Evolutionary conservation across 2,329 filamentous ascomycete genomes (phyloP).

Genomic region (Chaetomiaceae sp.): DNA sequence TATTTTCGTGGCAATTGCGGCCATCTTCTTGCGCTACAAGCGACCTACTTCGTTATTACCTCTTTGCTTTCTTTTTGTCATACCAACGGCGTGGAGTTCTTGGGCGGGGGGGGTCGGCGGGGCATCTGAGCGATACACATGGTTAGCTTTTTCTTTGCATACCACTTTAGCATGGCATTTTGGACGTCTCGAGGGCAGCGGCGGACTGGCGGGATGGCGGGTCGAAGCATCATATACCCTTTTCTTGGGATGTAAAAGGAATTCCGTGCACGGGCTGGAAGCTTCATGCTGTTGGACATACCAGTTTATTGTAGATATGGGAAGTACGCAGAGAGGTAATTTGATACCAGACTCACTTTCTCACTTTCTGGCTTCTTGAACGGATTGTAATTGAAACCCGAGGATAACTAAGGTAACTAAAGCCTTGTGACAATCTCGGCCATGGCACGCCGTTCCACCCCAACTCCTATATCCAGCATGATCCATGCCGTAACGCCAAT

Average conservation of each 20-base stretch:
- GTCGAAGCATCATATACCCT: conserved; percentile 17
- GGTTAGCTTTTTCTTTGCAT: conserved; percentile 15
- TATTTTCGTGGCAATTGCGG: not conserved
- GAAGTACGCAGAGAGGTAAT: not conserved
- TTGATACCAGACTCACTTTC: not conserved
- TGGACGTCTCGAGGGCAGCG: not conserved
- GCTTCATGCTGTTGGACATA: not conserved
- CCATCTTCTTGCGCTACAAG: not conserved
- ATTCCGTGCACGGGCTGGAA: not conserved
- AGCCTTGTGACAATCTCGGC: too few relatives aligned
- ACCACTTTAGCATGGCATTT: conserved; percentile 11
- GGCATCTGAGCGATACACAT: conserved; percentile 17
- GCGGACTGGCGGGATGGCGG: not conserved
- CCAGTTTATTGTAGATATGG: conserved; percentile 1
- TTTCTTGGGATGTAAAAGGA: conserved; percentile 5
- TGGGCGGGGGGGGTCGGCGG: conserved; percentile 11
- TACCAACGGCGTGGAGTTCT: conserved; percentile 7
- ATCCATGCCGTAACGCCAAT: not conserved
- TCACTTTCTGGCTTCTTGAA: too few relatives aligned
- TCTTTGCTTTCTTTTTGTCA: conserved; percentile 13
- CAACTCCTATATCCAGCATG: too few relatives aligned
- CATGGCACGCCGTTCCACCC: too few relatives aligned
- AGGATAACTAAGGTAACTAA: too few relatives aligned
- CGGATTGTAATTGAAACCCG: too few relatives aligned
- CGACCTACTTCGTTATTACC: not conserved